A percentile compares a stretch with the other conserved stretches of the same genome.
Conservation (phyloP, 2,329 filamentous ascomycete genomes). For the Ophiostoma sp. region DNA sequence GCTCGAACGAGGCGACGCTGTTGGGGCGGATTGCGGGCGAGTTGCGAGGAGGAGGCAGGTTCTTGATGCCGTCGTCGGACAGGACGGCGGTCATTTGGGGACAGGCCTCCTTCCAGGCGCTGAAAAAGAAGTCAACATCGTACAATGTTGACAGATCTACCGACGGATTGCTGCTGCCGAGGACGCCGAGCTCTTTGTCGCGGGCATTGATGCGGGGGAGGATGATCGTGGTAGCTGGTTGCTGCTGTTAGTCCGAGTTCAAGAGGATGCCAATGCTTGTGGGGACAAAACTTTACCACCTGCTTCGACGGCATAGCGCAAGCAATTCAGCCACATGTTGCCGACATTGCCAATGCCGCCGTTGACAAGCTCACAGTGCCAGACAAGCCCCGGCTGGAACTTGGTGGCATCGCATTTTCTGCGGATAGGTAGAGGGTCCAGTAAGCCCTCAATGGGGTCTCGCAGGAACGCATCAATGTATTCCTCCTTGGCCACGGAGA, state of each 20-base stretch:
- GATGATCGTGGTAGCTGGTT: constrained; percentile 26
- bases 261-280: neutral
- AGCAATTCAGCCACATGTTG: constrained; percentile 37
- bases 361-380: constrained; percentile 35
- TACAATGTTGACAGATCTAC: constrained; percentile 23
- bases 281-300: constrained; percentile 20
- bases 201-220: constrained; percentile 29
- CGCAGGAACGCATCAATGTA: constrained; percentile 27
- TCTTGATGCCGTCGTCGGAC: constrained; percentile 20
- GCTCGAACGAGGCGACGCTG: constrained; percentile 11
- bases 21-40: constrained; percentile 16
- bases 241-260: constrained; percentile 4
- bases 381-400: constrained; percentile 36
- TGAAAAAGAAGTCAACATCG: constrained; percentile 25
- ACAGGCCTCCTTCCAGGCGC: constrained; percentile 24
- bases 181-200: constrained; percentile 23
- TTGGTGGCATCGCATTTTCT: constrained; percentile 31
- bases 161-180: constrained; percentile 21
- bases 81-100: constrained; percentile 26
- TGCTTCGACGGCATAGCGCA: constrained; percentile 36
- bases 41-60: constrained; percentile 17
- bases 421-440: constrained; percentile 26
- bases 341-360: constrained; percentile 38
- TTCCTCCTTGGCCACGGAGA: constrained; percentile 21
- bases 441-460: constrained; percentile 26